Evolutionary conservation across 345 rosid genomes (phyloP).

Genomic region (Draba incana): DNA sequence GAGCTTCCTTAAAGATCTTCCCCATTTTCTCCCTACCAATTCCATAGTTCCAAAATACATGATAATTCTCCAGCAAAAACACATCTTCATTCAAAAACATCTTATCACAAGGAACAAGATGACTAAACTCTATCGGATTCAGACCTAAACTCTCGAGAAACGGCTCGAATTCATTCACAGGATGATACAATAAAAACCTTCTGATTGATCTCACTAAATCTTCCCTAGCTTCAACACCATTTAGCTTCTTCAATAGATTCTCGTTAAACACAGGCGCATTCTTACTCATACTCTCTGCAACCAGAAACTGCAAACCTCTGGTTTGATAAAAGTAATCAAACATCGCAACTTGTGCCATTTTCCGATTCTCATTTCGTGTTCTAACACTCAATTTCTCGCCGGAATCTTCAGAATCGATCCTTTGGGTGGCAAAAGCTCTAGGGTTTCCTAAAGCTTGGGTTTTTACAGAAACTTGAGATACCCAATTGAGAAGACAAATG

Average conservation of each 20-base stretch:
- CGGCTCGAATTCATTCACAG: conserved; percentile 84
- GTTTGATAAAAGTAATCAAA: conserved; percentile 66
- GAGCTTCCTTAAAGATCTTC: conserved; percentile 57
- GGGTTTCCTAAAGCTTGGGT: conserved; percentile 42
- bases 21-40: conserved; percentile 58
- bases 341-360: conserved; percentile 59
- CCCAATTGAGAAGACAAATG: conserved; percentile 47
- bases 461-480: conserved; percentile 37
- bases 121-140: conserved; percentile 49
- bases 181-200: conserved; percentile 62
- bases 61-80: conserved; percentile 61
- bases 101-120: conserved; percentile 54
- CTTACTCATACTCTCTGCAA: conserved; percentile 67
- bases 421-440: conserved; percentile 48
- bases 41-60: conserved; percentile 61
- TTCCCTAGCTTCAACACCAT: conserved; percentile 7
- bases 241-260: conserved; percentile 47
- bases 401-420: conserved; percentile 8
- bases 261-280: conserved; percentile 61
- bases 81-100: conserved; percentile 69
- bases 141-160: conserved; percentile 79
- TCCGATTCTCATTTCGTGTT: conserved; percentile 28
- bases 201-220: conserved; percentile 44
- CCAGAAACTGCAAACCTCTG: conserved; percentile 55
- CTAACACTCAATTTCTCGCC: conserved; percentile 11